These are phyloP conservation scores for Tulasnella sp. DNA, from an alignment of 768 basidiomycete genomes.

Conservation along the genomic window DNA sequence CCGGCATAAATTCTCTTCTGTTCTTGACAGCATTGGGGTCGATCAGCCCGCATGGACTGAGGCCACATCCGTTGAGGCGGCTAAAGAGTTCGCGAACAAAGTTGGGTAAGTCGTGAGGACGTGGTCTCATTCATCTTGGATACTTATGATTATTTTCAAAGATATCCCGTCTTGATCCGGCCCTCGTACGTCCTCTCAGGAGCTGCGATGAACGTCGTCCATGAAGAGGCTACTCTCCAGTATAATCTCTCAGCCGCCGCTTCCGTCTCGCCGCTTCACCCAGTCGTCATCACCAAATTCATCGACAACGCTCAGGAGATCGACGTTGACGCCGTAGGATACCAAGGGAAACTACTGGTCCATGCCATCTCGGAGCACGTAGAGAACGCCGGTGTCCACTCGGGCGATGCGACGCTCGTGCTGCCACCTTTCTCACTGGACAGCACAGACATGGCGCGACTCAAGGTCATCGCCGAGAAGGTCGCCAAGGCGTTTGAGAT, in stretches of 20 bases:
- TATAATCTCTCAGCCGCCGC: conserved; percentile 96
- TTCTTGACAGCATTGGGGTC: conserved; percentile 87
- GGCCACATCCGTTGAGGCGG: conserved; percentile 75
- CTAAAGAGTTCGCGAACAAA: conserved; percentile 79
- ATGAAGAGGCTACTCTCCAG: conserved; percentile 78
- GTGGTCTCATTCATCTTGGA: background rate
- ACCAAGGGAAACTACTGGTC: conserved; percentile 82
- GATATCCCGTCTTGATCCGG: conserved; percentile 94
- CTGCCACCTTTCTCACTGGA: conserved; percentile 83
- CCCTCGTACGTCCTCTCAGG: conserved; percentile 98
- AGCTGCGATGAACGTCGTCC: conserved; percentile 98
- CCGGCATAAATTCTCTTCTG: conserved; percentile 96
- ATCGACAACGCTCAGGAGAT: conserved; percentile 97
- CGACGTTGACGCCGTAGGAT: conserved; percentile 92
- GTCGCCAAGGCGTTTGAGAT: conserved; percentile 92
- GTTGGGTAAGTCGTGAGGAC: conserved; percentile 47
- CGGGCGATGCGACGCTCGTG: conserved; percentile 95
- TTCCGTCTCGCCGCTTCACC: conserved; percentile 90
- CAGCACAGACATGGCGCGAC: conserved; percentile 64
- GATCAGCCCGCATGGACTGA: conserved; percentile 97
- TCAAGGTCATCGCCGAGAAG: conserved; percentile 90
- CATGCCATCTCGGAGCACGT: conserved; percentile 98
- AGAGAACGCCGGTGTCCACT: conserved; percentile 97
- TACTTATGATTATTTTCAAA: conserved; percentile 23
- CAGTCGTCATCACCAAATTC: conserved; percentile 98